A percentile compares a stretch with the other conserved stretches of the same genome.
These are phyloP conservation scores for Amaranthus palmeri DNA, from an alignment of 148 eudicot genomes.

Conservation along the genomic window DNA sequence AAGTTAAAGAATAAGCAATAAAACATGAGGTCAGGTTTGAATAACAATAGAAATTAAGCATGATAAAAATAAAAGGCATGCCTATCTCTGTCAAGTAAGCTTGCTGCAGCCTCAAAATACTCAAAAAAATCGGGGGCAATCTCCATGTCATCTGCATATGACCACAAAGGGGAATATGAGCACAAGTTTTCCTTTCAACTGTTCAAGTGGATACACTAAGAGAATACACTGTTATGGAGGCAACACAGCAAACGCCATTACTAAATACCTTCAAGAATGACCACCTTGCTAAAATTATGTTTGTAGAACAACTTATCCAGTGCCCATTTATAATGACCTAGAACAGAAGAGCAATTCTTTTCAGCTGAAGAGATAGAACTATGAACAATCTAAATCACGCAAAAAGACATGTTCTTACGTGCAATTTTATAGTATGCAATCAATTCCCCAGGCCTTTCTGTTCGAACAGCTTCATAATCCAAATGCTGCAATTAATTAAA, in stretches of 20 bases:
- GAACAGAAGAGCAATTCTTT: slow-evolving; percentile 20
- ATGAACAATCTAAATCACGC: slow-evolving; percentile 2
- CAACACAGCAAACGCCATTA: background rate
- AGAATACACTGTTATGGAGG: background rate
- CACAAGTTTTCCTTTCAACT: slow-evolving; percentile 11
- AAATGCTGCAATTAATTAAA: slow-evolving; percentile 65
- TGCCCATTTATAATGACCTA: slow-evolving; percentile 99
- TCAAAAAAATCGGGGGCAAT: slow-evolving; percentile 93
- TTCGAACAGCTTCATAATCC: slow-evolving; percentile 68
- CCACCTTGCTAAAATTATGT: slow-evolving; percentile 75
- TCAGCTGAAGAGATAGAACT: slow-evolving; percentile 1
- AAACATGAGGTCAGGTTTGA: slow-evolving; percentile 7
- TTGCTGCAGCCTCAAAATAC: slow-evolving; percentile 93
- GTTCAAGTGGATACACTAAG: background rate
- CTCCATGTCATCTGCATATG: slow-evolving; percentile 91
- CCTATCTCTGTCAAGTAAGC: slow-evolving; percentile 87
- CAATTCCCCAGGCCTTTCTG: slow-evolving; percentile 93
- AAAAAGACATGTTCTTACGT: slow-evolving; percentile 43
- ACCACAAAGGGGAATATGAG: slow-evolving; percentile 17
- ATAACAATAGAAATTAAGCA: background rate
- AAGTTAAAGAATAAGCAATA: slow-evolving; percentile 17
- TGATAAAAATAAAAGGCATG: slow-evolving; percentile 29
- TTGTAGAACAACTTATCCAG: slow-evolving; percentile 79
- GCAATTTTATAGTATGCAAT: slow-evolving; percentile 97
- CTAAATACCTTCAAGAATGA: slow-evolving; percentile 89